Conservation (phyloP, 139 green algal species). For the Chlamydomonas sp. region DNA sequence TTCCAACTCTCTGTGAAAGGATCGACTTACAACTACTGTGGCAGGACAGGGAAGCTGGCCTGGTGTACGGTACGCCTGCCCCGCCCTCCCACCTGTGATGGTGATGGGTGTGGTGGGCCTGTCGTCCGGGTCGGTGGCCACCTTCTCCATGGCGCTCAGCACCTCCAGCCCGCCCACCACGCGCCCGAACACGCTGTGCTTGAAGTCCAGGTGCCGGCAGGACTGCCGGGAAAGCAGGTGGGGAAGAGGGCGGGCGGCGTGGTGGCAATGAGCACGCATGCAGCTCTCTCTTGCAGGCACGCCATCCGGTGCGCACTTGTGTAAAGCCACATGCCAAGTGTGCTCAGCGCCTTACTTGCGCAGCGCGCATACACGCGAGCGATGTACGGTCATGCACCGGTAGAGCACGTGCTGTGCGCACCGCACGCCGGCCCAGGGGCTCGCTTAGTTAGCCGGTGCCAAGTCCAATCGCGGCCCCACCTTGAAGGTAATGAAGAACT, state of each 20-base stretch:
- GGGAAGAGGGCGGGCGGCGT: neutral
- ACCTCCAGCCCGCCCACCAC: conserved; percentile 88
- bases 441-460: neutral
- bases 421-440: neutral
- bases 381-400: too few species aligned
- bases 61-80: neutral
- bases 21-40: too few species aligned
- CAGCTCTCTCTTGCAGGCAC: too few species aligned
- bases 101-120: conserved; percentile 78
- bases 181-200: conserved; percentile 79
- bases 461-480: neutral
- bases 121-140: conserved; percentile 89
- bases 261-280: too few species aligned
- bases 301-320: too few species aligned
- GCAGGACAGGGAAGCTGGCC: too few species aligned
- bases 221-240: conserved; percentile 6
- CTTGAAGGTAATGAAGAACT: conserved; percentile 88
- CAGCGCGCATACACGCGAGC: too few species aligned
- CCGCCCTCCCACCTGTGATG: conserved; percentile 63
- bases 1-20: too few species aligned
- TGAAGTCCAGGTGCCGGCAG: conserved; percentile 92
- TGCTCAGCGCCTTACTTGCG: too few species aligned
- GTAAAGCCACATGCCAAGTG: too few species aligned
- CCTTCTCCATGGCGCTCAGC: conserved; percentile 86
- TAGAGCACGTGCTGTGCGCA: neutral